Evolutionary conservation across 176 grass and related monocot genomes (phyloP).

Genomic region (Oryza brachyantha): DNA sequence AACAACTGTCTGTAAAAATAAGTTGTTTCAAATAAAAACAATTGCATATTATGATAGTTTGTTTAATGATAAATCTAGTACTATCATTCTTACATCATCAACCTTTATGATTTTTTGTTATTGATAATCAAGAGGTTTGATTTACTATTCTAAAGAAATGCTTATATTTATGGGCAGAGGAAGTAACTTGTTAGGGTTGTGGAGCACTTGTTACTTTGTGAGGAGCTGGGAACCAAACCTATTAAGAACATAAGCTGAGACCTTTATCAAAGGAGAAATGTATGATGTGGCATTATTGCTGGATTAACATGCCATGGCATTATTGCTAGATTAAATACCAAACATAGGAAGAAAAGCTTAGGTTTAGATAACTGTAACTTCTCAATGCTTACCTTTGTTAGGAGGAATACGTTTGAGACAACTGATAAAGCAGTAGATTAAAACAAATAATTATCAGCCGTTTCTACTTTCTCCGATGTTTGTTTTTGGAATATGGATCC

Average conservation of each 20-base stretch:
- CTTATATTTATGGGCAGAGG: no score
- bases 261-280: not conserved
- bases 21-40: no score
- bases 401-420: not conserved
- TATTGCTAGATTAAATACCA: not conserved
- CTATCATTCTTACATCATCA: no score
- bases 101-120: no score
- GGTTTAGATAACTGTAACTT: not conserved
- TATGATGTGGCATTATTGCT: not conserved
- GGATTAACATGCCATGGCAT: no score
- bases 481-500: not conserved
- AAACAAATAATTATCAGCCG: not conserved
- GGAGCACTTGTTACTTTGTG: not conserved
- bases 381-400: not conserved
- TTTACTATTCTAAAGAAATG: no score
- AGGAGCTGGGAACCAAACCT: constrained; percentile 2
- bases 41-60: no score
- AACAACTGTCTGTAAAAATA: no score
- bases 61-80: no score
- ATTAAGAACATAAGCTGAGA: not conserved
- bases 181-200: not conserved
- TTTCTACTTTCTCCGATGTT: not conserved
- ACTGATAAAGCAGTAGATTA: not conserved
- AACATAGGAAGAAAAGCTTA: not conserved
- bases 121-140: no score